phyloP scores from a whole-genome alignment of 78 protist genomes.

The Dictyostelium purpureum region DNA sequence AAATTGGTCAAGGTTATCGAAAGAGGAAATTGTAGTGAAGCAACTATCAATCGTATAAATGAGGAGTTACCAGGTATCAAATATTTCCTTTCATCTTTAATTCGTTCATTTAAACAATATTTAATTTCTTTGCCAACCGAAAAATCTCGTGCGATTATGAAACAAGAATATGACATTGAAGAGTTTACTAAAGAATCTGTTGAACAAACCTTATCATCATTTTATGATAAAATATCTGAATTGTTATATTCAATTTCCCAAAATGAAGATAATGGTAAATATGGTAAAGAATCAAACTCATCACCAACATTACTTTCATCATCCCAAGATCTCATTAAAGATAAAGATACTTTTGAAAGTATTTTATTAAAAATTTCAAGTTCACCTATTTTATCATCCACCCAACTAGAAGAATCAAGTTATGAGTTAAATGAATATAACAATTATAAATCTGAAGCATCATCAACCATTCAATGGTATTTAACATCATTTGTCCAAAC shows the following conservation, averaged over 20 bases:
- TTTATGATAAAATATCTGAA: constrained; percentile 20
- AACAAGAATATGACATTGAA: constrained; percentile 13
- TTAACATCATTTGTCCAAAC: background rate
- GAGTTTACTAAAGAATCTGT: constrained; percentile 5
- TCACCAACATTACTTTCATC: no score
- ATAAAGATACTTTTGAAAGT: background rate
- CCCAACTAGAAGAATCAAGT: background rate
- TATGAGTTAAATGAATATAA: no score
- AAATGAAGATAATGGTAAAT: background rate
- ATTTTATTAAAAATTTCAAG: background rate
- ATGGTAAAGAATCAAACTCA: background rate
- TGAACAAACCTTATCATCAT: background rate
- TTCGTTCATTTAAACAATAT: background rate
- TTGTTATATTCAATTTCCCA: background rate
- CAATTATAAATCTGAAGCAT: background rate
- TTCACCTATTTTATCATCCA: background rate
- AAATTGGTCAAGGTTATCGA: background rate
- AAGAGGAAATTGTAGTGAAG: background rate
- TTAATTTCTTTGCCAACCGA: background rate
- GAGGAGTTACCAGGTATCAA: constrained; percentile 18
- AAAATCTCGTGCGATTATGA: background rate
- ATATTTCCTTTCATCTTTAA: background rate
- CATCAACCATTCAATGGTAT: constrained; percentile 5
- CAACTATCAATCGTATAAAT: background rate
- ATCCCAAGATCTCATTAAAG: background rate